Conservation (phyloP, 1,139 yeast genomes). For the Candida sanyaensis region DNA sequence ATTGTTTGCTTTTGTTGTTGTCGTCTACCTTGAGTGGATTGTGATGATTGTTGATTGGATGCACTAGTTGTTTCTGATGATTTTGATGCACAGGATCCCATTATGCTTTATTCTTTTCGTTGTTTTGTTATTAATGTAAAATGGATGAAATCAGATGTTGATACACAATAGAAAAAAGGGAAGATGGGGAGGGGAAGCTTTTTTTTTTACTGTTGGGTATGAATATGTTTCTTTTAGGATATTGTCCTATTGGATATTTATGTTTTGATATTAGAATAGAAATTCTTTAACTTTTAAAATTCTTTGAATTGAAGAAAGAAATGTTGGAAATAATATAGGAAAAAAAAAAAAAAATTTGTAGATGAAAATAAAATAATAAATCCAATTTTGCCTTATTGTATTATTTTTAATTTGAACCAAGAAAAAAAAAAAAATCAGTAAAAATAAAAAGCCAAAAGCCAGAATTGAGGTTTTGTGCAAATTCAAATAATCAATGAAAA, state of each 20-base stretch:
- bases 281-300: background rate
- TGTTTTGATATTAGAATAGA: background rate
- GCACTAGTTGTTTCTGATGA: conserved; percentile 6
- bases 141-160: background rate
- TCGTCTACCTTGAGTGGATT: conserved; percentile 13
- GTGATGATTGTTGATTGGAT: conserved; percentile 4
- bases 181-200: no score
- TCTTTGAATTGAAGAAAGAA: background rate
- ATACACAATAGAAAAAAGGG: no score
- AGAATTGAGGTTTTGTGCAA: background rate
- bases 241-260: background rate
- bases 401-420: background rate
- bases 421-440: background rate
- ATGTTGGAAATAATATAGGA: background rate
- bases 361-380: background rate
- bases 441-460: background rate
- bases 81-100: conserved; percentile 20
- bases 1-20: conserved; percentile 15
- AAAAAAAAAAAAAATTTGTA: background rate
- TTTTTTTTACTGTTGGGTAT: no score
- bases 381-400: background rate
- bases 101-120: conserved; percentile 1
- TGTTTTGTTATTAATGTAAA: background rate
- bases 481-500: no score
- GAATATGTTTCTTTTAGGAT: background rate